Base-by-base conservation (phyloP, 352 stramenopile genomes). In the Pythium biforme region DNA sequence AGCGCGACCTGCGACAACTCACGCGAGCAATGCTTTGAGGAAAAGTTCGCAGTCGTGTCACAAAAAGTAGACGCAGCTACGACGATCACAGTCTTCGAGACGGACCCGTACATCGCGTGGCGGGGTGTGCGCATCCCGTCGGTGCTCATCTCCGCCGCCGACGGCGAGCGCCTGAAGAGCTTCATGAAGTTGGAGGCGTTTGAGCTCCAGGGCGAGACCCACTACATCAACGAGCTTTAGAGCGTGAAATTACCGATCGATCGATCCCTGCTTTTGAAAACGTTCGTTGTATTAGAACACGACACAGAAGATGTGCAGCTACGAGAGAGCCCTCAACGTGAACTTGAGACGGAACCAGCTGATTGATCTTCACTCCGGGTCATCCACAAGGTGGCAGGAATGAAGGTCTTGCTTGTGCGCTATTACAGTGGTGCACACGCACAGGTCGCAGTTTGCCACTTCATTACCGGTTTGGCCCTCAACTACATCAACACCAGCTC, bases 171-270 rank as follows among this genome's bases (percentile, higher is more conserved):
- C 17, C 20, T 66, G 3, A 37, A 48, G 34, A 47, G 33, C 17
- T 55, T 66, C 27, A 66, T 66, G 59, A 22, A n/a, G 41, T 29
- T 66, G 5, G 40, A 20, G 29, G 1, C 19, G 22, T 60, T 66
- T 31, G 50, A 66, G 25, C 22, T 66, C 7, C 11, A 60, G 4
- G 59, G 59, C 7, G 48, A 64, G 15, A 47, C 10, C 0, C 58
- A 64, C n/a, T 58, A 54, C 17, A 57, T 52, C 27, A 64, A 57
- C 8, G 37, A 55, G 0, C 29, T 51, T 11, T 59, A 39, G 45
- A 3, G n/a, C n/a, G n/a, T n/a, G n/a, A n/a, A n/a, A n/a, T n/a
- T n/a, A n/a, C n/a, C n/a, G n/a, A n/a, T n/a, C n/a, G n/a, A n/a
- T n/a, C n/a, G n/a, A n/a, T n/a, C n/a, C n/a, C n/a, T n/a, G n/a